Evolutionary conservation across 108 stramenopile genomes (phyloP), one percentile per base, ranked within the genome.

Genomic region (Thalassiosira profunda): DNA sequence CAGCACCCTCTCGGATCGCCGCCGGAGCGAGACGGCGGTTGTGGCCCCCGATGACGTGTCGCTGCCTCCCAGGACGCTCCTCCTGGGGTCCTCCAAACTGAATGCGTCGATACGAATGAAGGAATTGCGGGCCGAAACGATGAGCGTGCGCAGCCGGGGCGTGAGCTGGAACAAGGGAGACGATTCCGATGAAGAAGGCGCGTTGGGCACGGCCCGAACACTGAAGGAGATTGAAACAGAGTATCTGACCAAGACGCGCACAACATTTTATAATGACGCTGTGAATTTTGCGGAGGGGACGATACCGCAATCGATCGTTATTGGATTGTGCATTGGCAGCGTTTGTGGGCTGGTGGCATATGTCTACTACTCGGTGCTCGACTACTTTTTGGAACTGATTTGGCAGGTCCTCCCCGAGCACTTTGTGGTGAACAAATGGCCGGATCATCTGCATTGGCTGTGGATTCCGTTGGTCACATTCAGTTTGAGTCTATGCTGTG

Each of bases 261-360:
- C 67, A 30, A 44, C 63, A 0, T 86, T 89, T 58, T 79, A 54
- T 25, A 71, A 86, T 14, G 88, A 89, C 63, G 68, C 80, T 30
- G 52, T 60, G n/a, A 60, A 34, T 8, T 75, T 89, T 34, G 61
- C 69, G 10, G 83, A 78, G 30, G 88, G 88, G 4, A 86, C 74
- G 2, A 84, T 89, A 44, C 88, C 88, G 26, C 88, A 89, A 26
- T 67, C 63, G 26, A 55, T 84, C 14, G 75, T 84, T 17, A 35
- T 89, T 3, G 88, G 83, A 3, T 14, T 65, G 9, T 47, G 63
- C 1, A 83, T 86, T 67, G 88, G 88, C 24, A 30, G 58, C 40
- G 73, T 86, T 0, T 89, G 88, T 46, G 88, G 88, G 7, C 37
- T 86, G 36, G 88, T 83, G 11, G 82, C 84, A n/a, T 84, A 53